Percentiles rank a stretch among this genome's conserved stretches.
Evolutionary conservation across 1,139 yeast genomes (phyloP).

Genomic region (Suhomyces yuchorum): DNA sequence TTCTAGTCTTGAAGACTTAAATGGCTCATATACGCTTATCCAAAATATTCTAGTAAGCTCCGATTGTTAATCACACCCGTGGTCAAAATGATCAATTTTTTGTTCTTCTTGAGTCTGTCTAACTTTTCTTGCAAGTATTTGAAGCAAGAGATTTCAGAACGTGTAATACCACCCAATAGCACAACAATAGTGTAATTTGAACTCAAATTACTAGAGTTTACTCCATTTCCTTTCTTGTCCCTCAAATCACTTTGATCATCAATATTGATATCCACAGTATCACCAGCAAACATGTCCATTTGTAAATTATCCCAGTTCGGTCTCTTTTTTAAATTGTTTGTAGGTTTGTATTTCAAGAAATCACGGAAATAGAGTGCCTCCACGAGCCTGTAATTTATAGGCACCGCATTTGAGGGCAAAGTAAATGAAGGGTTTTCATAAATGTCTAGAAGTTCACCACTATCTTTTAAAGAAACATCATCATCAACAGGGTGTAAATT

Average conservation of each 20-base stretch:
- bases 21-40: background rate
- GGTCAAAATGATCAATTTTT: constrained; percentile 54
- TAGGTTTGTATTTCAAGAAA: constrained; percentile 46
- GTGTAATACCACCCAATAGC: constrained; percentile 76
- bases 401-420: constrained; percentile 55
- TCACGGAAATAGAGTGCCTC: constrained; percentile 53
- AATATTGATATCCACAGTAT: constrained; percentile 37
- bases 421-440: constrained; percentile 53
- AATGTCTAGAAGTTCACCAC: constrained; percentile 23
- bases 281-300: constrained; percentile 44
- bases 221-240: constrained; percentile 18
- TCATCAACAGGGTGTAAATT: constrained; percentile 39
- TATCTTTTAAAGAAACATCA: constrained; percentile 16
- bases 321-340: constrained; percentile 39
- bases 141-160: constrained; percentile 71
- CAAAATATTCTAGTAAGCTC: constrained; percentile 5
- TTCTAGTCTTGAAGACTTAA: no score
- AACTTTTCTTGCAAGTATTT: constrained; percentile 52
- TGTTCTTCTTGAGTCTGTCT: constrained; percentile 31
- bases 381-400: constrained; percentile 49
- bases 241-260: constrained; percentile 32
- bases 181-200: constrained; percentile 51
- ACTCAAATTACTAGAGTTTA: background rate
- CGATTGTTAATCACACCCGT: constrained; percentile 48
- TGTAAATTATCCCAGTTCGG: constrained; percentile 50